Evolutionary conservation across 164 flowering plant genomes (phyloP).

Genomic region (Magnolia changhungtana): DNA sequence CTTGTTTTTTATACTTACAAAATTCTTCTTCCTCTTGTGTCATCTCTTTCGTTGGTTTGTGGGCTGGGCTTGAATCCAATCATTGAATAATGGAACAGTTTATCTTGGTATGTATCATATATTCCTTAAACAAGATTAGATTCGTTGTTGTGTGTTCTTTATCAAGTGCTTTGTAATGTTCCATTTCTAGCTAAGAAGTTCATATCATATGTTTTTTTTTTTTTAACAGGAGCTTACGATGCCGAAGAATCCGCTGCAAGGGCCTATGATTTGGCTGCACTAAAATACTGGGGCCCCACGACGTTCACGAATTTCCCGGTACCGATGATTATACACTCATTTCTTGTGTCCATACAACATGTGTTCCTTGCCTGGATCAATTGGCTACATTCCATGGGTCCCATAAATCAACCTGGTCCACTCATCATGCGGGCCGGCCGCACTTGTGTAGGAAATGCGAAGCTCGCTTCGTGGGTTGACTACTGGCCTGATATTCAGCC

Average conservation of each 20-base stretch:
- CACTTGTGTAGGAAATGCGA: too few species aligned
- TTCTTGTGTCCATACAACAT: too few species aligned
- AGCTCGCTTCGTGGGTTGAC: too few species aligned
- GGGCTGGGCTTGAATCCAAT: background rate
- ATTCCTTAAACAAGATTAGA: background rate
- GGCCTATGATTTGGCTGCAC: conserved; percentile 66
- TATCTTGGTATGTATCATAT: conserved; percentile 43
- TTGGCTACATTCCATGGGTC: too few species aligned
- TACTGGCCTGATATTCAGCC: too few species aligned
- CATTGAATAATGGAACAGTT: conserved; percentile 31
- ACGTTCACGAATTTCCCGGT: conserved; percentile 60
- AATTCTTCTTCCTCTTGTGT: background rate
- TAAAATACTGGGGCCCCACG: conserved; percentile 61
- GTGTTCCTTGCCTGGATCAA: too few species aligned
- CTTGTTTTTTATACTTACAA: background rate
- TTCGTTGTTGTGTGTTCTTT: background rate
- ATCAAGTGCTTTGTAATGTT: too few species aligned
- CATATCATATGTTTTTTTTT: background rate
- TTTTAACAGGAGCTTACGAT: conserved; percentile 53
- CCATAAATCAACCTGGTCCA: too few species aligned
- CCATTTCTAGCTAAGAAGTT: background rate
- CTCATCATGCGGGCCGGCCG: too few species aligned
- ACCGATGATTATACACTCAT: background rate
- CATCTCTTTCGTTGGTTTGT: background rate
- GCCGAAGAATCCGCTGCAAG: conserved; percentile 70